Conservation (phyloP, 352 stramenopile species). For the Blastocystis sp. region DNA sequence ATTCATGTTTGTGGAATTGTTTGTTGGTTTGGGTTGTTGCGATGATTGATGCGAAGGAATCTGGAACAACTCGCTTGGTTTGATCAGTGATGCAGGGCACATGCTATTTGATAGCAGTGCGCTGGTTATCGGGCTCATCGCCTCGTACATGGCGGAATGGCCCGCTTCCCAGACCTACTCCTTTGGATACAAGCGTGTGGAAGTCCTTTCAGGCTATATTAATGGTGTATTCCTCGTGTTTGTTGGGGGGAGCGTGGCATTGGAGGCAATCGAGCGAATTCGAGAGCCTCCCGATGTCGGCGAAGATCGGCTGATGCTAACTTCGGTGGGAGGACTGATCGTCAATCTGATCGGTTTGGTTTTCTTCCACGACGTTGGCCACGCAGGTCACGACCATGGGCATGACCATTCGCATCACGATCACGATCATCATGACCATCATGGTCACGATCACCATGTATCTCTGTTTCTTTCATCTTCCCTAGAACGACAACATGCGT, state of each 20-base stretch:
- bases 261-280: conserved; percentile 68
- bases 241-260: conserved; percentile 71
- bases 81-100: conserved; percentile 74
- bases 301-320: conserved; percentile 74
- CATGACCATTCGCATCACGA: conserved; percentile 65
- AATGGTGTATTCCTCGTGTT: conserved; percentile 73
- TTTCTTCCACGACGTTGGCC: conserved; percentile 78
- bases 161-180: conserved; percentile 68
- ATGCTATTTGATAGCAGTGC: conserved; percentile 78
- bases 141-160: conserved; percentile 70
- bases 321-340: conserved; percentile 69
- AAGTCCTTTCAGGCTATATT: conserved; percentile 75
- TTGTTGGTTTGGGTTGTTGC: conserved; percentile 60
- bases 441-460: conserved; percentile 61
- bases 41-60: conserved; percentile 58
- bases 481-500: conserved; percentile 77
- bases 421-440: conserved; percentile 62
- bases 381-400: conserved; percentile 67
- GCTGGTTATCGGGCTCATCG: conserved; percentile 71
- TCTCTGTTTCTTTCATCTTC: too few relatives aligned
- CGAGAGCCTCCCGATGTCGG: conserved; percentile 69
- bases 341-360: conserved; percentile 78
- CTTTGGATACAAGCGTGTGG: conserved; percentile 74
- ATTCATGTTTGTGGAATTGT: conserved; percentile 77
- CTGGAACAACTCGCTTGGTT: conserved; percentile 72